A percentile compares a stretch with the other conserved stretches of the same genome.
Evolutionary conservation across 331 rosid genomes (phyloP).

Genomic region (Pyracantha coccinea): DNA sequence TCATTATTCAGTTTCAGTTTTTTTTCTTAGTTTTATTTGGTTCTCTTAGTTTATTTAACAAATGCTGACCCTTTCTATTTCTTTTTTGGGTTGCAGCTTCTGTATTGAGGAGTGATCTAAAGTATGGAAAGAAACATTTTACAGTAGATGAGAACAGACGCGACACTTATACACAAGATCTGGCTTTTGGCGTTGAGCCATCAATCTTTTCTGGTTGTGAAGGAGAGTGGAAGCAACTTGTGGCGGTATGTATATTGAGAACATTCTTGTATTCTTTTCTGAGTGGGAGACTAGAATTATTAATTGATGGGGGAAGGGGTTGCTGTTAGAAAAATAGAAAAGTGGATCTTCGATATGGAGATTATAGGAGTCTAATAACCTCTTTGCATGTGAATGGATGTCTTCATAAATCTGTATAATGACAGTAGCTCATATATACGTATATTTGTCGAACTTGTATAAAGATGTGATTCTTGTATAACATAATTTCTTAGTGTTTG

Average conservation of each 20-base stretch:
- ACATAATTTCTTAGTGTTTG: background rate
- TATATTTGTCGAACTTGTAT: background rate
- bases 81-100: constrained; percentile 53
- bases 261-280: background rate
- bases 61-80: background rate
- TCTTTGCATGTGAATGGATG: too few relatives aligned
- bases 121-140: constrained; percentile 71
- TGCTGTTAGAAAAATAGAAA: background rate
- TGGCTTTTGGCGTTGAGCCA: constrained; percentile 30
- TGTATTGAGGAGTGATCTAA: constrained; percentile 59
- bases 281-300: background rate
- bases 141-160: constrained; percentile 82
- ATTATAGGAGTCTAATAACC: background rate
- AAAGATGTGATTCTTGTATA: background rate
- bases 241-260: constrained; percentile 36
- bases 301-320: background rate
- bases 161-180: constrained; percentile 44
- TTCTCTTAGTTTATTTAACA: background rate
- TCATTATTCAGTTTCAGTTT: background rate
- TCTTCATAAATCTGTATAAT: background rate
- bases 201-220: constrained; percentile 35
- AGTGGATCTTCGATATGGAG: background rate
- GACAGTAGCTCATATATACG: background rate
- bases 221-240: constrained; percentile 62
- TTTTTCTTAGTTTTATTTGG: background rate